Evolutionary conservation across 208 protist genomes (phyloP), one percentile per base, ranked within the genome.

Genomic region (Crithidia acanthocephali): DNA sequence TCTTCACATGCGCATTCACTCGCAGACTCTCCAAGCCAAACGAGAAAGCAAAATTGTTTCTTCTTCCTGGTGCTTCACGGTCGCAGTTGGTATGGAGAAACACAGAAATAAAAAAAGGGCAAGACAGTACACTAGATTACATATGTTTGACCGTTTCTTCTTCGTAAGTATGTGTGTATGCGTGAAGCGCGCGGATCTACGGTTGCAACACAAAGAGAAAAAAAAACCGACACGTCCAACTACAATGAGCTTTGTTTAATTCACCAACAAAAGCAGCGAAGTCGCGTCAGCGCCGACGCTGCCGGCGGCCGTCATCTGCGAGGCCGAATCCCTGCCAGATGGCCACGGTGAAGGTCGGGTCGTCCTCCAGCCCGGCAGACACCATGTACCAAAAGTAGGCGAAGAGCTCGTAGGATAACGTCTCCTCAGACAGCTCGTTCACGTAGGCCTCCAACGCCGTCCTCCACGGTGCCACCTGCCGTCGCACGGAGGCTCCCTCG

Each of bases 241-340:
- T 13, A 42, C 37, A 42, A 42, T 15, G 10, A 50, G 45, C 45
- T 22, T 4, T 7, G 8, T 22, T 50, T 22, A n/a, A 22, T 50
- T 5, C 13, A 42, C 13, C 7, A 23, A 50, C 45, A 22, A 50
- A 23, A 50, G 18, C 18, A 22, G 9, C 8, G 45, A 23, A 22
- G 22, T 55, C 22, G 22, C 22, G 32, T 57, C 47, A 16, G 22
- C 25, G 30, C 33, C 33, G 50, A 0, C 45, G 42, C 33, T n/a
- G 25, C 27, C 18, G 23, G 2, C 20, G 65, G 0, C 57, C 33
- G 0, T 81, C 61, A 30, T 87, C 79, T 44, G 91, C 81, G n/a
- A 95, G 76, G 32, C 76, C 72, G 52, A 92, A 95, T 23, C 84
- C 81, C 47, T 90, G 86, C 91, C 91, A 95, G 22, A 95, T 47